Evolutionary conservation across 2,329 filamentous ascomycete genomes (phyloP).

Genomic region (Calonectria fujianensis): DNA sequence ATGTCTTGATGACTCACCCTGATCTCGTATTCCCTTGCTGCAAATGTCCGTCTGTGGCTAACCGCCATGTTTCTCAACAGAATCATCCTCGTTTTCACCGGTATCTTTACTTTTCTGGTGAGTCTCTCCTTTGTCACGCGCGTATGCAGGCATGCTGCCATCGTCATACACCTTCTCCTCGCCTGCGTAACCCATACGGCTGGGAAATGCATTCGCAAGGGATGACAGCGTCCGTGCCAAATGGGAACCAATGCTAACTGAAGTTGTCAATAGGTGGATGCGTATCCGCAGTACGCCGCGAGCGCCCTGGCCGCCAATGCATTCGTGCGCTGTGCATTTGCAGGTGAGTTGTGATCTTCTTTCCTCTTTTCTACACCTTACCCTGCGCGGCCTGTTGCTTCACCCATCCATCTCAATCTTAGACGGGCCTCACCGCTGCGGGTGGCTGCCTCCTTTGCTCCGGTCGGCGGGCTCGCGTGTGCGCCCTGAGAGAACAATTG

Average conservation of each 20-base stretch:
- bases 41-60: constrained; percentile 51
- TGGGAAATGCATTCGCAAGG: constrained; percentile 39
- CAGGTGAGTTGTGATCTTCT: constrained; percentile 66
- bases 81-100: constrained; percentile 85
- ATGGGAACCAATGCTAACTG: constrained; percentile 49
- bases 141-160: constrained; percentile 36
- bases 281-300: constrained; percentile 85
- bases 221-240: constrained; percentile 43
- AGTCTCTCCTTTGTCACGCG: constrained; percentile 54
- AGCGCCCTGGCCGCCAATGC: constrained; percentile 89
- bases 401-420: neutral
- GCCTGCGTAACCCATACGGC: constrained; percentile 44
- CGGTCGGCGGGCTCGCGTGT: constrained; percentile 26
- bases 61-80: constrained; percentile 65
- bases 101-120: constrained; percentile 92
- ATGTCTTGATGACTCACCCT: constrained; percentile 17
- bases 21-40: constrained; percentile 52
- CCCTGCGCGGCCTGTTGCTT: neutral
- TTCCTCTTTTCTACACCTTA: constrained; percentile 7
- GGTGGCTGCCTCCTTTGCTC: constrained; percentile 29
- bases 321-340: constrained; percentile 86
- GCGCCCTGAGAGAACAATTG: neutral
- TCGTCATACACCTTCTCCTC: constrained; percentile 24
- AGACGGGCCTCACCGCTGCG: constrained; percentile 33
- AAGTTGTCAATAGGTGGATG: constrained; percentile 74